Evolutionary conservation across 2,329 filamentous ascomycete genomes (phyloP), one percentile per base, ranked within the genome.

Genomic region (Epichloe sylvatica): DNA sequence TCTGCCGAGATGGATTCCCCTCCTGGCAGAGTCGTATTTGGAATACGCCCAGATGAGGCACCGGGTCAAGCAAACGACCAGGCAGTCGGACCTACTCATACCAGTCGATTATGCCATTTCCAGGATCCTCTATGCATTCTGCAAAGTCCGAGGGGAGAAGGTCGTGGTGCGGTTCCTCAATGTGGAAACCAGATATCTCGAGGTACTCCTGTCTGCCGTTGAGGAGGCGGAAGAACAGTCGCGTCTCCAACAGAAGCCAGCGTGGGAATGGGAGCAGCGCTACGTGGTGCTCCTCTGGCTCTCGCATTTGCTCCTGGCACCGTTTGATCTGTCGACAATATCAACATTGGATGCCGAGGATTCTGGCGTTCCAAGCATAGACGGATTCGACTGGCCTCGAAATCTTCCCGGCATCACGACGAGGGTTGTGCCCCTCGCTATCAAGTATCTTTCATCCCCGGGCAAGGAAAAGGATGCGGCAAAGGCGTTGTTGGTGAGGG

Each of bases 61-160:
- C 56, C 63, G 63, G 52, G 68, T 60, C 59, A 75, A 65, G 55
- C 60, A 56, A 25, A 47, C 59, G 44, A 55, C 60, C 47, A 60
- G 60, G 37, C 57, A 57, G 56, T 62, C 60, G 7, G 56, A 71
- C 49, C 63, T 77, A 9, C 59, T 80, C 13, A 67, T 72, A 21
- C 75, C 81, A 1, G 67, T 87, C 0, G 76, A 83, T 23, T 74
- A 77, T 53, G 89, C 87, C 4, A 81, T 94, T 49, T 87, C 84
- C 63, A 79, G 77, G 53, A 72, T 97, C 2, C 66, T 98, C 36
- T 97, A 97, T 63, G 84, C 83, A 0, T 84, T 98, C 53, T 96
- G 89, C 74, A 98, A 98, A 67, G 84, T 97, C 46, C 80, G 92
- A 48, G 91, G 92, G 23, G 83, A 92, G 62, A 97, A 97, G 66